A percentile compares a stretch with the other conserved stretches of the same genome.
These are phyloP conservation scores for Solanum infundibuliforme DNA, from an alignment of 257 asterid species.

Conservation along the genomic window DNA sequence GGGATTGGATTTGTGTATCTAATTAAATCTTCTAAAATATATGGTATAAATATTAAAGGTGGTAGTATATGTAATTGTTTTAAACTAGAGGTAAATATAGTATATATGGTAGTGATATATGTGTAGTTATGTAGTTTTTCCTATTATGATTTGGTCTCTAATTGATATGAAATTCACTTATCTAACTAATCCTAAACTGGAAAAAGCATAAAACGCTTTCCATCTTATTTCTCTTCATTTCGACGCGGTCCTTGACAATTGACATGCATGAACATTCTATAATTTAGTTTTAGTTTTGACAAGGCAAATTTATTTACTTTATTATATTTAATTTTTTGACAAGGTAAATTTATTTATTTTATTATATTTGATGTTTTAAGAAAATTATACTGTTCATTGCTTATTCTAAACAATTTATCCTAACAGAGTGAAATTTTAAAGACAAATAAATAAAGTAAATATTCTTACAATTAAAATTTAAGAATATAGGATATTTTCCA, in stretches of 20 bases:
- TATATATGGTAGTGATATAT: too few species aligned
- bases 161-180: neutral
- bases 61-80: too few species aligned
- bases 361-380: too few species aligned
- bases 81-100: too few species aligned
- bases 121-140: too few species aligned
- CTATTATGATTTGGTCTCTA: neutral
- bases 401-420: too few species aligned
- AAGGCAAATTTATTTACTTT: neutral
- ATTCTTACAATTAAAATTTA: neutral
- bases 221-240: neutral
- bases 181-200: neutral
- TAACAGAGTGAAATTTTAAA: too few species aligned
- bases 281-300: neutral
- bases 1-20: too few species aligned
- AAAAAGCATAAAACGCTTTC: neutral
- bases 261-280: neutral
- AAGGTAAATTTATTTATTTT: neutral
- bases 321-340: neutral
- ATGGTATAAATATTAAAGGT: too few species aligned
- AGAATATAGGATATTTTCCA: neutral
- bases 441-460: neutral
- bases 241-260: neutral
- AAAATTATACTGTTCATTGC: too few species aligned
- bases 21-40: too few species aligned